Base-by-base conservation (phyloP, 1,139 yeast genomes). In the Nakaseomyces sp. region DNA sequence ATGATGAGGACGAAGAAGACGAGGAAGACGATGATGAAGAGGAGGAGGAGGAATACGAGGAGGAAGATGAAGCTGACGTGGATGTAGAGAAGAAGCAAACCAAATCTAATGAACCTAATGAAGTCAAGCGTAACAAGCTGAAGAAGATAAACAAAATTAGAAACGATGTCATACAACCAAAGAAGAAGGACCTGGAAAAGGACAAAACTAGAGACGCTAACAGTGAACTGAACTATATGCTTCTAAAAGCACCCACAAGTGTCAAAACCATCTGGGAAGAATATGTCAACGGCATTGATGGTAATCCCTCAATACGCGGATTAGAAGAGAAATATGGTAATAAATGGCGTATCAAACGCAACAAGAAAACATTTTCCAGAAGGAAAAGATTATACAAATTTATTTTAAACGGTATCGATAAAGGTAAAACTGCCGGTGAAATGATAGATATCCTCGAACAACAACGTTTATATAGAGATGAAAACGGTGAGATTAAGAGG, bases 231-330 rank as follows among this genome's bases (percentile, higher is more conserved):
- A 53, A 59, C 36, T 61, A 59, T 42, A 57, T 59, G 12, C 44
- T 62, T 12, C 44, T 59, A 18, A 61, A 61, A 47, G 67, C 66
- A 3, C 66, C 66, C 17, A 57, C 57, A 36, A 60, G 56, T 43
- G 65, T 62, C 8, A 50, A 52, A 24, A 60, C 63, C n/a, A 61
- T 63, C 13, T 63, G 66, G 66, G 60, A 59, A 30, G 69, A 65
- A 43, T 65, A 64, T 44, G 55, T 58, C 1, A 50, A 50, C 35
- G 69, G 69, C 1, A 54, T 64, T 13, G 55, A 61, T 44, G 67
- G 67, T 0, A 56, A 54, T n/a, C 67, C 67, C 5, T 57, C 68
- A 0, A 60, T 65, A 9, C 54, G 58, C 40, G 57, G 55, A 8
- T 52, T 65, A 16, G 68, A 65, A 42, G 62, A 61, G 37, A 58